Conservation (phyloP, 345 rosid genomes). For the Bretschneidera sinensis region DNA sequence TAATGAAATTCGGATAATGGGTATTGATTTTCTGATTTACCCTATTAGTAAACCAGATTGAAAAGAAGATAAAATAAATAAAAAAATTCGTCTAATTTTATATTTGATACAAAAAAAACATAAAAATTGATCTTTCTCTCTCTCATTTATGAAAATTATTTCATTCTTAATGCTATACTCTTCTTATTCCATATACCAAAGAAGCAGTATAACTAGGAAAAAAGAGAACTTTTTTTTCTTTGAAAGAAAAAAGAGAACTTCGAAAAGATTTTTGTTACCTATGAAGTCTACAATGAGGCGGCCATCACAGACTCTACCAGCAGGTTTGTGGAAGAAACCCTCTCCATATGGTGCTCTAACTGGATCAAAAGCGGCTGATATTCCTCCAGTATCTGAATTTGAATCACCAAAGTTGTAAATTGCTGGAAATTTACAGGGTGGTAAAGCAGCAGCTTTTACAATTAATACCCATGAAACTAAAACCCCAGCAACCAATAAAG, state of each 20-base stretch:
- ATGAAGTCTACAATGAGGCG: slow-evolving; percentile 82
- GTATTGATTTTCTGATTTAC: background rate
- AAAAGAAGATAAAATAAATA: too few relatives aligned
- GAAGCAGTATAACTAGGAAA: too few relatives aligned
- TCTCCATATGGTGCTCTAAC: slow-evolving; percentile 51
- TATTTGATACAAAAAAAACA: too few relatives aligned
- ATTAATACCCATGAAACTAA: slow-evolving; percentile 30
- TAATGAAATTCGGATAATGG: background rate
- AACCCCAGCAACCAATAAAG: slow-evolving; percentile 24
- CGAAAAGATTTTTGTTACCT: slow-evolving; percentile 31
- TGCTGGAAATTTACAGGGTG: slow-evolving; percentile 55
- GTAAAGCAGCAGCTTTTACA: slow-evolving; percentile 15
- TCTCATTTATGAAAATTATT: too few relatives aligned
- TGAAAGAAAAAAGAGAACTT: background rate
- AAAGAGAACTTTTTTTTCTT: background rate
- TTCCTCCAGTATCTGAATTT: slow-evolving; percentile 80
- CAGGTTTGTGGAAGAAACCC: slow-evolving; percentile 57
- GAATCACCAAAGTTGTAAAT: slow-evolving; percentile 91
- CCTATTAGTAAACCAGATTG: background rate
- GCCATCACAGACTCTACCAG: slow-evolving; percentile 70
- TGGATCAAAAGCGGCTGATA: slow-evolving; percentile 74
- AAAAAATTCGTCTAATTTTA: too few relatives aligned
- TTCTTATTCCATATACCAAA: too few relatives aligned
- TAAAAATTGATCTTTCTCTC: too few relatives aligned
- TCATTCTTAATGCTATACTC: too few relatives aligned